Percentiles rank a stretch among this genome's conserved stretches.
phyloP scores from a whole-genome alignment of 306 rosid genomes.

The Castanea sativa region DNA sequence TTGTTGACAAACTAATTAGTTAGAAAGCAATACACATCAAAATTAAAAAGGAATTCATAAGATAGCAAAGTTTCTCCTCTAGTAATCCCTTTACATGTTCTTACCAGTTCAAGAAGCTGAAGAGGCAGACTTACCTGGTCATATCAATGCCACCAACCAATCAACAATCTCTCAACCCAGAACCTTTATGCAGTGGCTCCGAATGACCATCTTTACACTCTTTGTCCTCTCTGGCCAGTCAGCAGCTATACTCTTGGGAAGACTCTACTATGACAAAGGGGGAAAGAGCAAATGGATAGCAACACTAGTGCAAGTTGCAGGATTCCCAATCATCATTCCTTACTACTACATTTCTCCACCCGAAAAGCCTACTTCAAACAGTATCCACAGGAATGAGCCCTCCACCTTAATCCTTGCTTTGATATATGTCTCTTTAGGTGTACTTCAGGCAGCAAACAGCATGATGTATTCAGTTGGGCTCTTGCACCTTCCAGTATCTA shows the following conservation, averaged over 20 bases:
- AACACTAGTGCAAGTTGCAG: conserved; percentile 30
- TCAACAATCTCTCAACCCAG: neutral
- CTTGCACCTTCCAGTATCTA: conserved; percentile 44
- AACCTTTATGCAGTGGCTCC: neutral
- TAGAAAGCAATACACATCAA: neutral
- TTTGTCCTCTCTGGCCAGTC: conserved; percentile 27
- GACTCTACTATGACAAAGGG: conserved; percentile 42
- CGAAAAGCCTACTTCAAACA: neutral
- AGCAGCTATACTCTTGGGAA: conserved; percentile 35
- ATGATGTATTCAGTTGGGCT: conserved; percentile 39
- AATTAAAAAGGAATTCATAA: neutral
- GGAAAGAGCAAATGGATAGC: conserved; percentile 51
- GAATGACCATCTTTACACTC: neutral
- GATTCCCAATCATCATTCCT: conserved; percentile 40
- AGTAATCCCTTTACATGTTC: neutral
- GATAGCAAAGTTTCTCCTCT: neutral
- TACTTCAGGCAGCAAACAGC: conserved; percentile 13
- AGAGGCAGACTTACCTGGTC: neutral
- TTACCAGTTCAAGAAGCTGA: conserved; percentile 13
- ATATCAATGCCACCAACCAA: neutral
- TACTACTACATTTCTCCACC: conserved; percentile 20
- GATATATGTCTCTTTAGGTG: neutral
- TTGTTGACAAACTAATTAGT: neutral
- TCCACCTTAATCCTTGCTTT: neutral
- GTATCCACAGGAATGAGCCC: neutral